A percentile compares a stretch with the other conserved stretches of the same genome.
Evolutionary conservation across 306 rosid species (phyloP).

Genomic region (Vicia faba): DNA sequence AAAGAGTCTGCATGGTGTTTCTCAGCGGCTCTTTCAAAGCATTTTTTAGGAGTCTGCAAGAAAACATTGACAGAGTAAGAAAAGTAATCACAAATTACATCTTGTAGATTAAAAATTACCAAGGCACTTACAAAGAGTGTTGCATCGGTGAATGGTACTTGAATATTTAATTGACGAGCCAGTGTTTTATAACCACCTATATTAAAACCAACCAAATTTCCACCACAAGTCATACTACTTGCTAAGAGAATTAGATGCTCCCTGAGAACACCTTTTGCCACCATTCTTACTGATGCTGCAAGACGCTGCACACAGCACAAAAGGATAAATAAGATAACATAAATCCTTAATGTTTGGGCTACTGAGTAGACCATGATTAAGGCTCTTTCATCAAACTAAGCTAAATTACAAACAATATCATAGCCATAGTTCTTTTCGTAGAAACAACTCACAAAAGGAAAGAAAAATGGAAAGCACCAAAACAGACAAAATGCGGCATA

Average conservation of each 20-base stretch:
- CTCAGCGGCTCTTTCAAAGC: conserved; percentile 94
- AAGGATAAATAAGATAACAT: conserved; percentile 7
- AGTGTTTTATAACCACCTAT: conserved; percentile 87
- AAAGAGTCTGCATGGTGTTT: conserved; percentile 78
- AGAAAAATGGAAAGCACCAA: conserved; percentile 21
- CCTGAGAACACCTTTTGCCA: conserved; percentile 91
- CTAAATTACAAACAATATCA: conserved; percentile 7
- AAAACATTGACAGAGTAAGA: conserved; percentile 29
- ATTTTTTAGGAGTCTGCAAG: conserved; percentile 78
- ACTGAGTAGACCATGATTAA: conserved; percentile 26
- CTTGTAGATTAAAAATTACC: conserved; percentile 25
- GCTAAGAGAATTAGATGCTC: conserved; percentile 93
- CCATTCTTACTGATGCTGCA: conserved; percentile 74
- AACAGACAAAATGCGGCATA: conserved; percentile 8
- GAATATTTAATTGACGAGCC: conserved; percentile 65
- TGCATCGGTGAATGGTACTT: conserved; percentile 96
- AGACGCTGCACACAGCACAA: conserved; percentile 69
- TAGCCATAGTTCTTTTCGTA: neutral
- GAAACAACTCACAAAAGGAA: conserved; percentile 16
- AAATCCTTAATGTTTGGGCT: neutral
- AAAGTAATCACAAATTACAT: conserved; percentile 20
- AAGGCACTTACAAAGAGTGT: conserved; percentile 75
- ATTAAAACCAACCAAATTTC: conserved; percentile 85
- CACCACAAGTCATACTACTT: conserved; percentile 90
- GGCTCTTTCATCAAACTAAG: no score